Evolutionary conservation across 768 basidiomycete genomes (phyloP), one percentile per base, ranked within the genome.

Genomic region (Crucibulum laeve): DNA sequence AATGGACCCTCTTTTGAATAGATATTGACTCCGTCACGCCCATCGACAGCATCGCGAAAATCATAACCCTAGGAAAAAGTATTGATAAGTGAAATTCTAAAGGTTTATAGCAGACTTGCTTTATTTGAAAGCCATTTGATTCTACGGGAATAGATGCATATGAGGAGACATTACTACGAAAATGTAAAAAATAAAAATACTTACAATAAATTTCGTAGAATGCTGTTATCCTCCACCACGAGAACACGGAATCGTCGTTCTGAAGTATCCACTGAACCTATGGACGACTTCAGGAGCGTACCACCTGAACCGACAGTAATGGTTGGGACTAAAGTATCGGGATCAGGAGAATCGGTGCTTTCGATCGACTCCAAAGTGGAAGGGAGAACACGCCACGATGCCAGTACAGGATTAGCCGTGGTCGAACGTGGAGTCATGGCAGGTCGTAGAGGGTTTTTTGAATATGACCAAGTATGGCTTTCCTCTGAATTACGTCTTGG

Each of bases 201-300:
- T 52, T 63, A 91, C 81, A 96, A 73, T 19, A 96, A 70, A 54
- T 78, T 81, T 40, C 91, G 80, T 46, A 96, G 77, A 44, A 97
- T 86, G 44, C 61, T 76, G 58, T 96, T 96, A 55, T 97, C 94
- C 62, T 96, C 93, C 1, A 95, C 87, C 1, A 95, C 82, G 30
- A 96, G 68, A 4, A 94, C 82, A 42, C 82, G 75, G 49, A 81
- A 71, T 4, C 62, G 67, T 14, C 67, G 64, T 30, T 69, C 69
- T n/a, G 61, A 57, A 8, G 60, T 59, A 15, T 73, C 73, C 13
- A 77, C 48, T 5, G 80, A 65, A 22, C 78, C 74, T 14, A 84
- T 60, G 0, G 88, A 84, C 3, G 82, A 73, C 60, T 76, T 83
- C 36, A 92, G 61, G 45, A 93, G 64, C 3, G 80, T 83, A 1